These are phyloP conservation scores for Cladophialophora immunda DNA, from an alignment of 2,329 filamentous ascomycete species.

Conservation along the genomic window DNA sequence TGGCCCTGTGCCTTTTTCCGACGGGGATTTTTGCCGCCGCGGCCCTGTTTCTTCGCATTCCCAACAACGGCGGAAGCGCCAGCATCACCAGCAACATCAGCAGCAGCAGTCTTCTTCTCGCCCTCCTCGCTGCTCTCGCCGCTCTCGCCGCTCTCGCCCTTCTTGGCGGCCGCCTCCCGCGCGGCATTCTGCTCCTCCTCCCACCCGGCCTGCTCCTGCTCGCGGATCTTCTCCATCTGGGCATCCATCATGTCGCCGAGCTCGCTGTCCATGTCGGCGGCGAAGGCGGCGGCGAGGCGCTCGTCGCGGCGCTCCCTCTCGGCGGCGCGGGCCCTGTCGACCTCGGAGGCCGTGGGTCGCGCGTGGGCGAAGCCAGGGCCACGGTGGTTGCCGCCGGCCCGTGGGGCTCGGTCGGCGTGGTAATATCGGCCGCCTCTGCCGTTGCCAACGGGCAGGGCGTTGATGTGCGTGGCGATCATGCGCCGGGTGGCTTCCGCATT, in stretches of 20 bases:
- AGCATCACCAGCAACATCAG: neutral
- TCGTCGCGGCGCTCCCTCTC: constrained; percentile 23
- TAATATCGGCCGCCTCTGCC: neutral
- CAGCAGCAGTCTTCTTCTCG: neutral
- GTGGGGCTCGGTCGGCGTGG: neutral
- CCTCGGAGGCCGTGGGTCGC: neutral
- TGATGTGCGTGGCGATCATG: constrained; percentile 22
- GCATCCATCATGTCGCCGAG: constrained; percentile 27
- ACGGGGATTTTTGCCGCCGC: neutral
- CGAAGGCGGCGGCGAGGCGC: constrained; percentile 24
- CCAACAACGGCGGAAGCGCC: neutral
- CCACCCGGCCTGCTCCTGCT: constrained; percentile 28
- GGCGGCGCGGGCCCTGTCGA: neutral
- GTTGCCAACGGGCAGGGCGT: constrained; percentile 9
- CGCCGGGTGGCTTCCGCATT: neutral
- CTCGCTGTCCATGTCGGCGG: constrained; percentile 30
- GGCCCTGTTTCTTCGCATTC: neutral
- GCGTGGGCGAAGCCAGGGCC: neutral
- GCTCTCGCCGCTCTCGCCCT: neutral
- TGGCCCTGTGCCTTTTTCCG: neutral
- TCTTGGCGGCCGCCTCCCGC: neutral
- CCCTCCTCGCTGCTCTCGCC: neutral
- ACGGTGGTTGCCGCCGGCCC: neutral
- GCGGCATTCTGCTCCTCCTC: constrained; percentile 29
- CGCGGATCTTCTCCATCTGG: constrained; percentile 23